Evolutionary conservation across 306 rosid species (phyloP).

Genomic region (Ammopiptanthus mongolicus): DNA sequence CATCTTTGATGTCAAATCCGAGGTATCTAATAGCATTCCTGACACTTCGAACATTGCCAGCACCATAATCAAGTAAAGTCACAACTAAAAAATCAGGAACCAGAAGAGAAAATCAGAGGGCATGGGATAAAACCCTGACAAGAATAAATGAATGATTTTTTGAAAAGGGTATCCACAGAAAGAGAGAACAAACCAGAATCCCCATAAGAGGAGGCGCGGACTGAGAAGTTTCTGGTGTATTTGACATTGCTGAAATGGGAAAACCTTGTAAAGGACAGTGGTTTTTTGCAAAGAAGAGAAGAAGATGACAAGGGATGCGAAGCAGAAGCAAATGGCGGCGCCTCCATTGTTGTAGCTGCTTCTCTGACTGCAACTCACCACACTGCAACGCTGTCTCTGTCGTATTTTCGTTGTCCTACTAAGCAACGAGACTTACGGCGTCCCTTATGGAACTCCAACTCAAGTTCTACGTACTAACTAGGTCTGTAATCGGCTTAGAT

Average conservation of each 20-base stretch:
- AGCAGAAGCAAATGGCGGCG: conserved; percentile 44
- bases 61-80: conserved; percentile 90
- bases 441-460: no score
- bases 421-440: no score
- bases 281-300: conserved; percentile 35
- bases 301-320: conserved; percentile 13
- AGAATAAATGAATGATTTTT: not conserved
- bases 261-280: not conserved
- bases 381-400: not conserved
- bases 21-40: conserved; percentile 79
- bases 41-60: conserved; percentile 91
- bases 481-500: no score
- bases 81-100: conserved; percentile 42
- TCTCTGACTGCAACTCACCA: not conserved
- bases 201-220: conserved; percentile 62
- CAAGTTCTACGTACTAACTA: no score
- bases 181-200: conserved; percentile 53
- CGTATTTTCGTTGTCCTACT: no score
- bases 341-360: conserved; percentile 53
- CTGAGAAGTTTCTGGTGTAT: conserved; percentile 39
- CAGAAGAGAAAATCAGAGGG: not conserved
- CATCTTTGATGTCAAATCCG: conserved; percentile 89
- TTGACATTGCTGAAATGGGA: conserved; percentile 21
- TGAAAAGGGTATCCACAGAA: conserved; percentile 1
- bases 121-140: not conserved